Evolutionary conservation across 78 protist genomes (phyloP), one percentile per base, ranked within the genome.

Genomic region (Cavenderia fasciculata): DNA sequence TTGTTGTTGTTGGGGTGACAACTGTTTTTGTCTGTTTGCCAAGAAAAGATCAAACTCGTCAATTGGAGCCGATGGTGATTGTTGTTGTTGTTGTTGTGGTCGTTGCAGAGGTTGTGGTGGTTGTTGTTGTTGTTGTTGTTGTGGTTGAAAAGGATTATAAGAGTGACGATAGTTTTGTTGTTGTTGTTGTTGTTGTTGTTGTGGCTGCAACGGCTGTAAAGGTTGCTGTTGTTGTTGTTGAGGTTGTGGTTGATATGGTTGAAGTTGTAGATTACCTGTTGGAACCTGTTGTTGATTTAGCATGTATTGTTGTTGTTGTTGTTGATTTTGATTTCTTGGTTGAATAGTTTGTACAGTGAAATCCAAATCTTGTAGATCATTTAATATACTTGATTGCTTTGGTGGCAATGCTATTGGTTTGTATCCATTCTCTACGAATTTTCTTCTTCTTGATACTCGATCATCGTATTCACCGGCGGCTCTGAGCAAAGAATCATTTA

Each of bases 391-490:
- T 49, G 54, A 49, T 12, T 12, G 54, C 72, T 63, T 63, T 27
- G 51, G 74, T 38, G 90, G 78, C 40, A 41, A 23, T 27, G 65
- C 61, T 6, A 68, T 4, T 21, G 90, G 90, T 34, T 43, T 82
- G n/a, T 41, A 82, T 1, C 90, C 90, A 43, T 69, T 69, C 21
- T 29, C 78, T 10, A 69, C 90, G 36, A 82, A 82, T 16, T 59
- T 54, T 27, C 59, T 61, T 82, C 90, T 33, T 43, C 49, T 82
- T 27, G 41, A n/a, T n/a, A 40, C 5, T 5, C 69, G 25, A 41
- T 54, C 29, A 0, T 82, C 90, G 49, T 82, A 71, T 43, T 82
- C 90, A 12, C 57, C 51, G 46, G 68, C 29, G 6, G 78, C 90
- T 33, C 57, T 31, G 23, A 51, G 49, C 21, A 82, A 54, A 25